Evolutionary conservation across 306 rosid species (phyloP).

Genomic region (Morella rubra): DNA sequence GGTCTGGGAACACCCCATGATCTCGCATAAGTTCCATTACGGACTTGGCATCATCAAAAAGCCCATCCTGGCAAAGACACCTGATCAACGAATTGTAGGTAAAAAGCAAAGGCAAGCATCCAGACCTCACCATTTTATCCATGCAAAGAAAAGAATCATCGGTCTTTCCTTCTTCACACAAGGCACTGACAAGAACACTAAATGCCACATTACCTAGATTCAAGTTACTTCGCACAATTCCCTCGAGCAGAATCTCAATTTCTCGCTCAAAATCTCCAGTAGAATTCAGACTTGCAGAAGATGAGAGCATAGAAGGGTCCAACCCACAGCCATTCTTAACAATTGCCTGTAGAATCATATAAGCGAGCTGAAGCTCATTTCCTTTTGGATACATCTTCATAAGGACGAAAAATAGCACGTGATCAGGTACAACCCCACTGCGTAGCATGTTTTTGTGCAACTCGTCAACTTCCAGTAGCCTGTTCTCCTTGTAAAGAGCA

Average conservation of each 20-base stretch:
- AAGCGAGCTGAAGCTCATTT: slow-evolving; percentile 37
- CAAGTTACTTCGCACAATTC: slow-evolving; percentile 30
- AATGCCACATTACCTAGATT: slow-evolving; percentile 38
- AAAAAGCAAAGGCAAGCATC: slow-evolving; percentile 39
- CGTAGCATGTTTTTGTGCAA: slow-evolving; percentile 31
- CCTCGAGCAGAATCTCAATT: slow-evolving; percentile 35
- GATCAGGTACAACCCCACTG: slow-evolving; percentile 46
- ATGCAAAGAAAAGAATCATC: slow-evolving; percentile 30
- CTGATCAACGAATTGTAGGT: slow-evolving; percentile 44
- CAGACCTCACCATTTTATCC: slow-evolving; percentile 33
- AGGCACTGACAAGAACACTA: slow-evolving; percentile 30
- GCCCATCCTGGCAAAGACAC: slow-evolving; percentile 39
- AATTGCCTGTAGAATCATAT: slow-evolving; percentile 32
- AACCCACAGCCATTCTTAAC: slow-evolving; percentile 42
- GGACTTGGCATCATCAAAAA: slow-evolving; percentile 32
- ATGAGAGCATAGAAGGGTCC: slow-evolving; percentile 29
- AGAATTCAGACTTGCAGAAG: slow-evolving; percentile 7
- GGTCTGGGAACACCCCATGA: slow-evolving; percentile 31
- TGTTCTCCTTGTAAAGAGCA: slow-evolving; percentile 37
- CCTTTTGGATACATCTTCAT: slow-evolving; percentile 32
- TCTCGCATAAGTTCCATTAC: slow-evolving; percentile 37
- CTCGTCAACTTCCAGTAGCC: slow-evolving; percentile 26
- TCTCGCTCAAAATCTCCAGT: slow-evolving; percentile 25
- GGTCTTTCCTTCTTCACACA: slow-evolving; percentile 33
- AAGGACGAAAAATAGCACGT: slow-evolving; percentile 38